A percentile compares a stretch with the other conserved stretches of the same genome.
These are phyloP conservation scores for Calonectria montana DNA, from an alignment of 2,329 filamentous ascomycete species.

Conservation along the genomic window DNA sequence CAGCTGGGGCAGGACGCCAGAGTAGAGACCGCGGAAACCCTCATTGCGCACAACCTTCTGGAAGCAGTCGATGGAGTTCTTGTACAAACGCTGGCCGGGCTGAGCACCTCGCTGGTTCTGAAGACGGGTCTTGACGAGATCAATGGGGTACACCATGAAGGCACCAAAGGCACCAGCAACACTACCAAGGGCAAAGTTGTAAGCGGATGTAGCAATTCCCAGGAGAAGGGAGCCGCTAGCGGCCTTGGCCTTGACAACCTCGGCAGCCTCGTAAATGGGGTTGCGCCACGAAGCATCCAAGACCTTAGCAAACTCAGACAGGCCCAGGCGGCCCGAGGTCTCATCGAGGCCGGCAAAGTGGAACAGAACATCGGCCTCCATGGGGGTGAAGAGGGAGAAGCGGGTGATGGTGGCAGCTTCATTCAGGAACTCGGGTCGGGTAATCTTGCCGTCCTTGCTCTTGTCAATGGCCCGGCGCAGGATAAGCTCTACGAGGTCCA, in stretches of 20 bases:
- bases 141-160: conserved; percentile 99
- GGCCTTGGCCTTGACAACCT: conserved; percentile 53
- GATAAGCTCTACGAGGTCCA: conserved; percentile 96
- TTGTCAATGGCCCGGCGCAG: conserved; percentile 87
- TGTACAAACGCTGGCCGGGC: conserved; percentile 90
- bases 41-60: conserved; percentile 94
- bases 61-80: conserved; percentile 96
- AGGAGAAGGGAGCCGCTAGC: conserved; percentile 61
- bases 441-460: conserved; percentile 92
- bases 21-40: conserved; percentile 90
- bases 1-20: conserved; percentile 92
- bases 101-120: conserved; percentile 91
- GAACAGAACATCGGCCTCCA: conserved; percentile 99
- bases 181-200: conserved; percentile 91
- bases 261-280: conserved; percentile 63
- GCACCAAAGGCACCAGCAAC: conserved; percentile 96
- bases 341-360: conserved; percentile 96
- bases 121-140: conserved; percentile 97
- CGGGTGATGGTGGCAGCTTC: conserved; percentile 91
- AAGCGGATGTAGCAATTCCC: conserved; percentile 74
- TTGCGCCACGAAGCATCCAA: conserved; percentile 92
- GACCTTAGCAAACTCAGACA: conserved; percentile 92
- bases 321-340: conserved; percentile 83
- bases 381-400: conserved; percentile 96
- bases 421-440: conserved; percentile 91